Conservation (phyloP, 176 grass and related monocot genomes). For the Ananas comosus region DNA sequence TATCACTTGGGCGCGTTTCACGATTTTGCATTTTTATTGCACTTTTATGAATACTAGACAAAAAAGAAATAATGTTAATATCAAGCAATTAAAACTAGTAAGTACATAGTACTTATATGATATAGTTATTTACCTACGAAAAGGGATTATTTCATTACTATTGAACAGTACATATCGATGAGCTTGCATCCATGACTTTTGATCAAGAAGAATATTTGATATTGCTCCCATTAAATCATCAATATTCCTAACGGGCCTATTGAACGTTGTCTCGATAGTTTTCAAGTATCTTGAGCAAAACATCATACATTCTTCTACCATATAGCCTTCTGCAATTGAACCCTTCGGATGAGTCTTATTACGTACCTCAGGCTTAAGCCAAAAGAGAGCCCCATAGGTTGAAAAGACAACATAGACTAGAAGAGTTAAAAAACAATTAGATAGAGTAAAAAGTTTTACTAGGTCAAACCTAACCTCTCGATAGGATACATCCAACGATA, state of each 20-base stretch:
- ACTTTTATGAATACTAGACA: background rate
- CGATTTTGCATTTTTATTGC: background rate
- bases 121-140: background rate
- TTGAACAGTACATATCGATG: background rate
- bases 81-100: background rate
- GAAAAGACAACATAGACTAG: background rate
- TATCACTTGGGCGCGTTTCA: background rate
- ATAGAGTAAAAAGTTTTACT: background rate
- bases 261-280: background rate
- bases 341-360: background rate
- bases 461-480: background rate
- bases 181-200: background rate
- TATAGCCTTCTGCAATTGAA: no score
- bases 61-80: background rate
- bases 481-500: background rate
- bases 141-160: background rate
- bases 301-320: background rate
- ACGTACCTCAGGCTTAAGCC: background rate
- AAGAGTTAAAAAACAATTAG: background rate
- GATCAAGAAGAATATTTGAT: background rate
- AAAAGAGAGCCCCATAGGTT: background rate
- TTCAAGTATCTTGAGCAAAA: background rate
- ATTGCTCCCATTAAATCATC: background rate
- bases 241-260: background rate
- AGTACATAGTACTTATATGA: background rate